Base-by-base conservation (phyloP, 2,329 filamentous ascomycete species). In the Exophiala lecanii-corni region DNA sequence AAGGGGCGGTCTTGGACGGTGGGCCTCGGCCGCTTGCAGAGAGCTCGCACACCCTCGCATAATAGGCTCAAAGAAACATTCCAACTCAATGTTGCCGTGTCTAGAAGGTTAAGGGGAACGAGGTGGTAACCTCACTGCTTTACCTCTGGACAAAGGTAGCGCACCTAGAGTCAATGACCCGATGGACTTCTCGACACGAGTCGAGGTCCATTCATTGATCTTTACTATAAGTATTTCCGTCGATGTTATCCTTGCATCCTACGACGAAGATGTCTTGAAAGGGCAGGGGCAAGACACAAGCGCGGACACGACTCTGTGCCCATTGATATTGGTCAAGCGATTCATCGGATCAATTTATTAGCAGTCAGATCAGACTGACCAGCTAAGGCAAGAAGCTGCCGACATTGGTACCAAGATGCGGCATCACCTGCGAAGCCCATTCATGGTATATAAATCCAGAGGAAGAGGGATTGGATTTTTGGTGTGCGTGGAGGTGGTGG, bases 371-470 rank as follows among this genome's bases (percentile, higher is more conserved):
- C n/a, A 45, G 5, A 13, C 21, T 6, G n/a, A 36, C 5, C 31
- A 20, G 19, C 20, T 44, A 16, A 5, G 30, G n/a, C 12, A 13
- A 16, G 20, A 42, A 16, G 23, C 25, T 10, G 16, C 23, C 9
- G 35, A 19, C 20, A 28, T 37, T 7, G 21, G 12, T 16, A 16
- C 13, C 10, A 30, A 19, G 25, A 21, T 5, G 16, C 13, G 12
- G n/a, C 26, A n/a, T 16, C 17, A 21, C 16, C 30, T 16, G 5
- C 7, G 17, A 13, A 32, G 35, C 30, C 47, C 47, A n/a, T 36
- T 43, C 44, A 81, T 82, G 56, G 79, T 94, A 0, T 89, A 95
- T n/a, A n/a, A n/a, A n/a, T n/a, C n/a, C n/a, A n/a, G n/a, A n/a
- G n/a, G n/a, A n/a, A n/a, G n/a, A n/a, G n/a, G n/a, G n/a, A n/a